A percentile compares a stretch with the other conserved stretches of the same genome.
Evolutionary conservation across 1,139 yeast genomes (phyloP).

Genomic region (Saccharomyces hybrid): DNA sequence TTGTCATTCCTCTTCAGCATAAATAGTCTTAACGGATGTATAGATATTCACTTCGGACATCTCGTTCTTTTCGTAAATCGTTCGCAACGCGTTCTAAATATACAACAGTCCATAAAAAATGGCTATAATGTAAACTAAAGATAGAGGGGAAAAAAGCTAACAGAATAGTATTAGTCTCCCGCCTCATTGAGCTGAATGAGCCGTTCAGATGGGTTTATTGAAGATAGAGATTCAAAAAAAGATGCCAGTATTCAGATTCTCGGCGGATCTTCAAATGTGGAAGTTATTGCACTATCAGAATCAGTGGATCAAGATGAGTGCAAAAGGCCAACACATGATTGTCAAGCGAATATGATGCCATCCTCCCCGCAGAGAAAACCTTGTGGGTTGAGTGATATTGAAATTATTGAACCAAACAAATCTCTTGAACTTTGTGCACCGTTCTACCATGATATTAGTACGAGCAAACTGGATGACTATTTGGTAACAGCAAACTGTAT

Average conservation of each 20-base stretch:
- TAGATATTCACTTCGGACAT: neutral
- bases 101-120: neutral
- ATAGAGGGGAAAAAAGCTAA: neutral
- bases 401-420: conserved; percentile 3
- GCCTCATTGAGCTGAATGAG: neutral
- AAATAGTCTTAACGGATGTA: neutral
- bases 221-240: conserved; percentile 1
- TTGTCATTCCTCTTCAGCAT: conserved; percentile 1
- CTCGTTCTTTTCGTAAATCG: neutral
- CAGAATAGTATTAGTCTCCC: neutral
- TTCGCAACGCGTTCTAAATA: neutral
- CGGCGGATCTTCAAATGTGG: neutral
- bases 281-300: neutral
- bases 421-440: conserved; percentile 8
- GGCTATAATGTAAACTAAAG: too few relatives aligned
- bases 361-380: neutral
- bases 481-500: neutral
- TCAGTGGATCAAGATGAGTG: neutral
- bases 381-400: neutral
- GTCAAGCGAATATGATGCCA: neutral
- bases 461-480: conserved; percentile 1
- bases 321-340: neutral
- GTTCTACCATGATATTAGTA: conserved; percentile 8
- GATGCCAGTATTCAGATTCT: conserved; percentile 1
- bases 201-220: neutral